These are phyloP conservation scores for Psilocybe sp. DNA, from an alignment of 768 basidiomycete species.

Conservation along the genomic window DNA sequence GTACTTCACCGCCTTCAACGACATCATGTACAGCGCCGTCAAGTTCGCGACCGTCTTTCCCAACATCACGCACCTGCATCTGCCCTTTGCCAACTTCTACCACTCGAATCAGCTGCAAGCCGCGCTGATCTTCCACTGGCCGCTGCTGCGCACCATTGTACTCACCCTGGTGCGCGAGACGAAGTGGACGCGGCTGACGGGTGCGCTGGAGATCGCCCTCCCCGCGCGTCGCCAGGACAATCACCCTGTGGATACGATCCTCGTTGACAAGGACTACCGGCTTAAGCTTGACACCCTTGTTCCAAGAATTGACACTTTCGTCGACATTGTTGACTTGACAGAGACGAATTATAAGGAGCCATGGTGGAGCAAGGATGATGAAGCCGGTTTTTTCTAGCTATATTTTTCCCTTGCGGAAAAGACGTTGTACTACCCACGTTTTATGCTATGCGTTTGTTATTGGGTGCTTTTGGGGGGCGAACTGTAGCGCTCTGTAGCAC, in stretches of 20 bases:
- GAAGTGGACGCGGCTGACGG: constrained; percentile 16
- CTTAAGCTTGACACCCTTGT: constrained; percentile 1
- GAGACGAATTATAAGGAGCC: constrained; percentile 2
- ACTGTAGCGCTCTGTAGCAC: no score
- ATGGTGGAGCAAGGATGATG: constrained; percentile 1
- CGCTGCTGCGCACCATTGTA: constrained; percentile 21
- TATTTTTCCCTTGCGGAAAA: not conserved
- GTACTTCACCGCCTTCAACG: constrained; percentile 29
- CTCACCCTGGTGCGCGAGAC: constrained; percentile 25
- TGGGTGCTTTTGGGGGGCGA: no score
- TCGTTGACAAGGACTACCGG: constrained; percentile 27
- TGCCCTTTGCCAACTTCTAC: constrained; percentile 22
- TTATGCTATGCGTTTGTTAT: not conserved
- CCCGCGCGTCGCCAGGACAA: constrained; percentile 10
- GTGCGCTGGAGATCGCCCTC: constrained; percentile 15
- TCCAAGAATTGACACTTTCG: not conserved
- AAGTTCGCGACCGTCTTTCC: constrained; percentile 25
- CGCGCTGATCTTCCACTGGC: constrained; percentile 14
- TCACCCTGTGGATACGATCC: constrained; percentile 19
- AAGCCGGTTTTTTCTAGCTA: not conserved
- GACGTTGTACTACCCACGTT: not conserved
- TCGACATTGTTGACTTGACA: not conserved
- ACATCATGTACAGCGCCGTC: constrained; percentile 17
- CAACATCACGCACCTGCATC: constrained; percentile 28
- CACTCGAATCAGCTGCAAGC: constrained; percentile 12